Conservation (phyloP, 305 asterid genomes). For the Fraxinus nigra region DNA sequence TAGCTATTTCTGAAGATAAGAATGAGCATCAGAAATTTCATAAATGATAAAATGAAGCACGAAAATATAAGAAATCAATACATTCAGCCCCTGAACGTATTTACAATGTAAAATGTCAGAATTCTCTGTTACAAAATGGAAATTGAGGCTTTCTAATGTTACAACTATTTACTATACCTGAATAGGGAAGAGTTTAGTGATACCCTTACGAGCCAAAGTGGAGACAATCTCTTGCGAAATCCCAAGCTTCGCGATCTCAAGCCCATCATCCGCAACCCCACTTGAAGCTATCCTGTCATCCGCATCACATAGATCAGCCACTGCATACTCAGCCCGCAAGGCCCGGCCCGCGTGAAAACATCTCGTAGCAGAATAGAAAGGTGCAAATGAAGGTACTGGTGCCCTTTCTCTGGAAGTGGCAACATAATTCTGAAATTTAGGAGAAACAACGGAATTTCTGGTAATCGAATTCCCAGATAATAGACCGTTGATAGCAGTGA, state of each 20-base stretch:
- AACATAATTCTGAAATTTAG: slow-evolving; percentile 26
- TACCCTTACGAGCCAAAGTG: slow-evolving; percentile 67
- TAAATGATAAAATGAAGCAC: neutral
- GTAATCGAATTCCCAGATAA: slow-evolving; percentile 26
- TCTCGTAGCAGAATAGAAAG: slow-evolving; percentile 27
- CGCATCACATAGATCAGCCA: slow-evolving; percentile 55
- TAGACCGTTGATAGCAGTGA: slow-evolving; percentile 44
- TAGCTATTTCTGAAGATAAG: neutral
- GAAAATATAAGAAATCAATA: neutral
- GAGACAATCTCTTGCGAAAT: slow-evolving; percentile 59
- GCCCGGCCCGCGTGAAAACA: slow-evolving; percentile 49
- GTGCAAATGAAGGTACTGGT: neutral
- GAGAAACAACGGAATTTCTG: slow-evolving; percentile 18
- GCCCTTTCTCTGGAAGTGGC: neutral
- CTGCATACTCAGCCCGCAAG: slow-evolving; percentile 50
- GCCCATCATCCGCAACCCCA: slow-evolving; percentile 65
- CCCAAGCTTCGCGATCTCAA: slow-evolving; percentile 83
- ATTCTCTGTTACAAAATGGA: neutral
- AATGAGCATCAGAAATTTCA: neutral
- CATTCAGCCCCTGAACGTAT: neutral
- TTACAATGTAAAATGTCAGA: neutral
- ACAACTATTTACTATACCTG: slow-evolving; percentile 52
- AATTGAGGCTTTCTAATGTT: neutral
- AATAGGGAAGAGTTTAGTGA: slow-evolving; percentile 85
- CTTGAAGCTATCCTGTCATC: slow-evolving; percentile 38